Base-by-base conservation (phyloP, 2,329 filamentous ascomycete species). In the Microdochium nivale region DNA sequence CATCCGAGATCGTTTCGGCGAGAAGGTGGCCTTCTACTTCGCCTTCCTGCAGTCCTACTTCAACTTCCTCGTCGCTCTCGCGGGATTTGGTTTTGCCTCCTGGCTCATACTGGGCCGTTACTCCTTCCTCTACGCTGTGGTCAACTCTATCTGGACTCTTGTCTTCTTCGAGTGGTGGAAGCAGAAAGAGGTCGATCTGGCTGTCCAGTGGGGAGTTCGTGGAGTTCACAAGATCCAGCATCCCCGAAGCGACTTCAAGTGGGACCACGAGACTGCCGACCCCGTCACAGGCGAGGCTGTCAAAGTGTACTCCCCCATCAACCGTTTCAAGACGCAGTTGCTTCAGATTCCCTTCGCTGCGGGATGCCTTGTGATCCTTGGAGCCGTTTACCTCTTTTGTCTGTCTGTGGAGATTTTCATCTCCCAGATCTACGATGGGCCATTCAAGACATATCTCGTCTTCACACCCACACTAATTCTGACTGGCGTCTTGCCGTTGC, bases 91-190 rank as follows among this genome's bases (percentile, higher is more conserved):
- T 2, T 75, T 88, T 40, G 76, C 80, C 1, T 81, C 86, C 13
- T 96, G 90, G 88, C 67, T 91, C 27, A 73, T 95, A n/a, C 75
- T 96, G 0, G 90, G 90, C 9, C 81, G 86, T 52, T 97, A 90
- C 69, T 96, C 91, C 1, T 80, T 84, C 52, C 68, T 90, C 49
- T 96, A 95, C 60, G 88, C 87, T 14, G 67, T 91, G 1, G 76
- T 86, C 46, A 91, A 86, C 63, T 86, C 84, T 32, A 71, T 96
- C n/a, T 96, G 91, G 89, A 86, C 86, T 52, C 84, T 94, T 2
- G 73, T 92, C 48, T 96, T 96, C 64, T 87, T 95, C 52, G 92
- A 97, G 65, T 96, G 88, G 68, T 97, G 92, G 92, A 96, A 95
- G 72, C 87, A 92, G 61, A 89, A 95, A 66, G 90, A 97, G 67